A percentile compares a stretch with the other conserved stretches of the same genome.
These are phyloP conservation scores for Diutina siamensis DNA, from an alignment of 1,139 yeast genomes.

Conservation along the genomic window DNA sequence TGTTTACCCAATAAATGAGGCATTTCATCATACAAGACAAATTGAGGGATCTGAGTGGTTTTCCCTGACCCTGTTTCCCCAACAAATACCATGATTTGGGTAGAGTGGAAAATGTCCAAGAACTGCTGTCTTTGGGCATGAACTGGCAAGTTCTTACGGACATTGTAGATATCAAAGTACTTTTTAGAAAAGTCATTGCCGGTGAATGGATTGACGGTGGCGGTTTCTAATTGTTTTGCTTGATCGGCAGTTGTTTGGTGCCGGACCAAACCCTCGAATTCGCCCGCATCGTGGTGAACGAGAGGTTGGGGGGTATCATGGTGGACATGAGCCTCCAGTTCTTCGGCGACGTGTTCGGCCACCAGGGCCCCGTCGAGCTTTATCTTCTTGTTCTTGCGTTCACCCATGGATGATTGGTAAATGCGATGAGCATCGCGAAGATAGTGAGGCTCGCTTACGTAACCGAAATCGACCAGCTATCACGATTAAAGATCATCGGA, in stretches of 20 bases:
- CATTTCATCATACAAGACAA: constrained; percentile 85
- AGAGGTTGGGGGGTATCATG: constrained; percentile 9
- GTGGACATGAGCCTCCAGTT: constrained; percentile 25
- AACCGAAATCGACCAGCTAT: too few species aligned
- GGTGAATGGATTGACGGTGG: constrained; percentile 65
- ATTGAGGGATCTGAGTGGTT: constrained; percentile 94
- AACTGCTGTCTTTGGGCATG: constrained; percentile 90
- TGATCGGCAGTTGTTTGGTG: constrained; percentile 66
- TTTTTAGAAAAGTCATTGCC: constrained; percentile 48
- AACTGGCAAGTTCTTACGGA: constrained; percentile 82
- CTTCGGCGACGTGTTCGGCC: constrained; percentile 45
- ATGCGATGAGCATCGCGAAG: constrained; percentile 6
- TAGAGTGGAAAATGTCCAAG: constrained; percentile 64
- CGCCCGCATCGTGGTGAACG: constrained; percentile 38
- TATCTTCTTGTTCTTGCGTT: constrained; percentile 21
- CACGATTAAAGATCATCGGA: too few species aligned
- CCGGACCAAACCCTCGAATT: constrained; percentile 41
- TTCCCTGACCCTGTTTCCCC: constrained; percentile 99
- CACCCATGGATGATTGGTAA: background rate
- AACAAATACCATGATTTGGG: constrained; percentile 94
- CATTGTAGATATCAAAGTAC: constrained; percentile 66
- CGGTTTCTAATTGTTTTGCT: constrained; percentile 57
- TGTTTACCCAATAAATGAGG: constrained; percentile 71
- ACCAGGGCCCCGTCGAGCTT: constrained; percentile 28
- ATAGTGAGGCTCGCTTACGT: background rate